phyloP scores from a whole-genome alignment of 805 yeast species.

The Candida vartiovaarae region DNA sequence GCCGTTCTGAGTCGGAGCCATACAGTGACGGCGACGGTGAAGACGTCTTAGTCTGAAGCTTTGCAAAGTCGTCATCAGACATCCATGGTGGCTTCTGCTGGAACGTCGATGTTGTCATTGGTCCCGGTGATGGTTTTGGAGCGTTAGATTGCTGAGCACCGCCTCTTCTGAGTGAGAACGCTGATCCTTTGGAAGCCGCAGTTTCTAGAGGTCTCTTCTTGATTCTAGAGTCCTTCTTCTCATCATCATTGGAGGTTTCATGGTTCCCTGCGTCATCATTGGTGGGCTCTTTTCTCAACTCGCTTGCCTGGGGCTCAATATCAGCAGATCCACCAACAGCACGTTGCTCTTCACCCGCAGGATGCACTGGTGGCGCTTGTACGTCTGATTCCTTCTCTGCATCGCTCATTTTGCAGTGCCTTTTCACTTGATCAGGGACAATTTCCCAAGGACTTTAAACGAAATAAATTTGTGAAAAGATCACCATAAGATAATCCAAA shows the following conservation, averaged over 20 bases:
- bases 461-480: too few species aligned
- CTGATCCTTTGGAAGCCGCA: background rate
- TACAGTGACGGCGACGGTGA: background rate
- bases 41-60: background rate
- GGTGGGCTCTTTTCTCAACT: background rate
- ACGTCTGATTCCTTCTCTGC: too few species aligned
- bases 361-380: too few species aligned
- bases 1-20: slow-evolving; percentile 2
- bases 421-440: too few species aligned
- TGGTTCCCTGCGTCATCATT: background rate
- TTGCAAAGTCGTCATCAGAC: slow-evolving; percentile 1
- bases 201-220: slow-evolving; percentile 10
- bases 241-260: background rate
- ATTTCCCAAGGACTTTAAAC: too few species aligned
- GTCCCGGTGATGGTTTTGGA: slow-evolving; percentile 1
- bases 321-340: too few species aligned
- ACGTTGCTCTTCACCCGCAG: too few species aligned
- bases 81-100: slow-evolving; percentile 5
- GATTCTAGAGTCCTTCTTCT: slow-evolving; percentile 4
- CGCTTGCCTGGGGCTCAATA: too few species aligned
- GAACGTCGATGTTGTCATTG: background rate
- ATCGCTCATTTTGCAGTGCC: background rate
- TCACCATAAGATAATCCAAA: too few species aligned
- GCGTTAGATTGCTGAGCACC: background rate
- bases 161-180: slow-evolving; percentile 1